Conservation (phyloP, 2,329 filamentous ascomycete genomes). For the Verruconis gallopava region DNA sequence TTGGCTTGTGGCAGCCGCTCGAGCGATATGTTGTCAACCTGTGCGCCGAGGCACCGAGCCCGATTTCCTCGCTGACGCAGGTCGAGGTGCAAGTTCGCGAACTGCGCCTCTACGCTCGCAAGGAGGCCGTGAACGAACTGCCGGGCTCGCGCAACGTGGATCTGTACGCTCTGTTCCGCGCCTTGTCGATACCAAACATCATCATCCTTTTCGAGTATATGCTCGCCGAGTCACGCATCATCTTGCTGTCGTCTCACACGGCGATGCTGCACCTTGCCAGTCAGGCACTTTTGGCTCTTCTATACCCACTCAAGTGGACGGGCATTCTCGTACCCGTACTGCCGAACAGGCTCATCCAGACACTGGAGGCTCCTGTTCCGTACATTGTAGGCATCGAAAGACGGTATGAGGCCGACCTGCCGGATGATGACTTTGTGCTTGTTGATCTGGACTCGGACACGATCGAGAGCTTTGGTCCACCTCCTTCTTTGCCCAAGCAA, state of each 20-base stretch:
- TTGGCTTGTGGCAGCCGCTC: constrained; percentile 90
- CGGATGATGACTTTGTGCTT: constrained; percentile 89
- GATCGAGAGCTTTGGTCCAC: constrained; percentile 67
- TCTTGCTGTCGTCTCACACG: constrained; percentile 88
- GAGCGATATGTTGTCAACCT: constrained; percentile 96
- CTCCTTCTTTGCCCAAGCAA: constrained; percentile 74
- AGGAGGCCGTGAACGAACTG: constrained; percentile 85
- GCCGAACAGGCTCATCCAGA: constrained; percentile 75
- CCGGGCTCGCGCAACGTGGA: constrained; percentile 86
- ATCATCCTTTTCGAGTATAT: constrained; percentile 88
- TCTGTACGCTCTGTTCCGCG: constrained; percentile 83
- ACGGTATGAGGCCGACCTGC: constrained; percentile 75
- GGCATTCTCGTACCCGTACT: constrained; percentile 90
- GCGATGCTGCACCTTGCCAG: constrained; percentile 92
- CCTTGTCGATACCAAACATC: constrained; percentile 81
- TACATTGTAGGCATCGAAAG: constrained; percentile 96
- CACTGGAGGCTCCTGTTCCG: constrained; percentile 85
- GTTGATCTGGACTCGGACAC: constrained; percentile 87
- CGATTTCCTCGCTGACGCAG: constrained; percentile 86
- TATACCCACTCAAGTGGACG: constrained; percentile 87
- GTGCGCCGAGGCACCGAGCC: constrained; percentile 87
- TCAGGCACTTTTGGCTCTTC: constrained; percentile 67
- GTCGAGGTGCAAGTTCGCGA: constrained; percentile 86
- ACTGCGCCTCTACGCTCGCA: constrained; percentile 79
- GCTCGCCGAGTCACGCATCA: constrained; percentile 85